These are phyloP conservation scores for Heliocybe sulcata DNA, from an alignment of 1,284 basidiomycete genomes.

Conservation along the genomic window DNA sequence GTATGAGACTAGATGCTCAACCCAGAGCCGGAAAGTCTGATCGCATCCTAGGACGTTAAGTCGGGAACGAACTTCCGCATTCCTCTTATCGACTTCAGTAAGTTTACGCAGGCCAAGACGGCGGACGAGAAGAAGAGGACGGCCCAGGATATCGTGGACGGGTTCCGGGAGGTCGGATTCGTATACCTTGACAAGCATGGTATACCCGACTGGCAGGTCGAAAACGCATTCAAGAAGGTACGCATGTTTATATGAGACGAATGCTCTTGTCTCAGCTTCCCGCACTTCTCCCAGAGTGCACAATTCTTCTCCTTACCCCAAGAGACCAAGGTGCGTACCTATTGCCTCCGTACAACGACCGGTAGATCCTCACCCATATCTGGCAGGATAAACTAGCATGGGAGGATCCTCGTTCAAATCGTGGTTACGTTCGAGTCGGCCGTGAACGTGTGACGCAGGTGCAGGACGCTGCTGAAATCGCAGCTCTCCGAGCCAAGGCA, in stretches of 20 bases:
- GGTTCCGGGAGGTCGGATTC: conserved; percentile 74
- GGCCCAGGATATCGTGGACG: conserved; percentile 65
- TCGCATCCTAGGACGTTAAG: conserved; percentile 2
- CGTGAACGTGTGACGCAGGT: conserved; percentile 78
- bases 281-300: conserved; percentile 41
- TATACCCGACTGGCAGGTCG: conserved; percentile 43
- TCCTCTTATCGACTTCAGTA: conserved; percentile 73
- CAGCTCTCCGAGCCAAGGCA: conserved; percentile 57
- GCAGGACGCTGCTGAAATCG: conserved; percentile 67
- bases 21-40: neutral
- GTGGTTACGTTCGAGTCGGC: conserved; percentile 76
- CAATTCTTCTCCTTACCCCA: conserved; percentile 66
- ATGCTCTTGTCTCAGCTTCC: neutral
- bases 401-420: conserved; percentile 77
- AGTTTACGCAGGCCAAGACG: conserved; percentile 46
- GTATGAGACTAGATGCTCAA: neutral
- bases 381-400: conserved; percentile 54
- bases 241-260: conserved; percentile 2
- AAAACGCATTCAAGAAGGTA: conserved; percentile 59
- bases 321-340: conserved; percentile 46
- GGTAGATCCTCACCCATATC: conserved; percentile 2
- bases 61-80: conserved; percentile 32
- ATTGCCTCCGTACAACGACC: neutral
- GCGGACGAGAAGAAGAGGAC: conserved; percentile 50
- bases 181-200: conserved; percentile 70